These are phyloP conservation scores for Ensete ventricosum DNA, from an alignment of 176 grass and related monocot species.

Conservation along the genomic window DNA sequence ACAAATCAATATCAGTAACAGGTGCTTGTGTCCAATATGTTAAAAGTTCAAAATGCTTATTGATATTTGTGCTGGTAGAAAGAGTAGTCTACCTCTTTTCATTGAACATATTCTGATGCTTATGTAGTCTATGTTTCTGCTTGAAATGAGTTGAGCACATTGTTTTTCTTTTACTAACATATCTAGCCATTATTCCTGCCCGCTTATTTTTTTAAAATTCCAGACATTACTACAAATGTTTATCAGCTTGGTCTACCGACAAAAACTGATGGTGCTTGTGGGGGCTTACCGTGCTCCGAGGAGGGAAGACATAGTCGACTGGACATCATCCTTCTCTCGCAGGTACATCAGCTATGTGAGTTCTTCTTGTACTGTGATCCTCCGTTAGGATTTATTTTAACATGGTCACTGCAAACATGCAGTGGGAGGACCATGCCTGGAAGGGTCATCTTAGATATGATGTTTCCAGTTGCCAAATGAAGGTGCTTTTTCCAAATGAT, in stretches of 20 bases:
- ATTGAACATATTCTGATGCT: neutral
- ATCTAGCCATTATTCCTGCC: too few species aligned
- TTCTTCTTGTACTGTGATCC: constrained; percentile 7
- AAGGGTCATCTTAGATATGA: constrained; percentile 45
- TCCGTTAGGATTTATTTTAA: constrained; percentile 3
- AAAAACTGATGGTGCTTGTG: neutral
- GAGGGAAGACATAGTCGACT: neutral
- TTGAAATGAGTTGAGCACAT: neutral
- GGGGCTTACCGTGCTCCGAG: neutral
- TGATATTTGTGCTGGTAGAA: neutral
- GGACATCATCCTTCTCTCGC: constrained; percentile 10
- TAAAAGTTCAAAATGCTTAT: neutral
- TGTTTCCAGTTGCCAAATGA: constrained; percentile 50
- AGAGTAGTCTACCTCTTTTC: neutral
- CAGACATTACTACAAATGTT: constrained; percentile 3
- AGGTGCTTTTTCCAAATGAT: constrained; percentile 28
- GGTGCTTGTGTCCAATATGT: neutral
- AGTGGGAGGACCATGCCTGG: constrained; percentile 51
- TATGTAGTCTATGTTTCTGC: neutral
- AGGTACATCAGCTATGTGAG: neutral
- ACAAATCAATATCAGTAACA: neutral
- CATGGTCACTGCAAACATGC: constrained; percentile 8
- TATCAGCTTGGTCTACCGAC: neutral
- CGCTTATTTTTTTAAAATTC: neutral
- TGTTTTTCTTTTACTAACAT: neutral